phyloP scores from a whole-genome alignment of 1,284 basidiomycete species.

The Cutaneotrichosporon cavernicola region DNA sequence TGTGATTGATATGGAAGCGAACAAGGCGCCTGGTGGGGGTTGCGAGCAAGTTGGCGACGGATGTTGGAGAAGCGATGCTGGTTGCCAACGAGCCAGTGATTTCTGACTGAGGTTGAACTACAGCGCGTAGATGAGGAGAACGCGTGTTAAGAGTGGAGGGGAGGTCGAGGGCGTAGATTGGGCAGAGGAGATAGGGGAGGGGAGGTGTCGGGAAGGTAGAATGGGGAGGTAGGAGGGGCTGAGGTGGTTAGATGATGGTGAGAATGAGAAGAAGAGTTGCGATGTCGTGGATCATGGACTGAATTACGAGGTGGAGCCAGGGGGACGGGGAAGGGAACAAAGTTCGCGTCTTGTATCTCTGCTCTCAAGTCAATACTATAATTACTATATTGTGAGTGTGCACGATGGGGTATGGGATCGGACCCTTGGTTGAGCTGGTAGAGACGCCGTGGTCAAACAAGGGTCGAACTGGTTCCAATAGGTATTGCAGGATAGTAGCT shows the following conservation, averaged over 20 bases:
- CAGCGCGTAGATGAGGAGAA: background rate
- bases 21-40: too few relatives aligned
- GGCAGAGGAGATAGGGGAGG: background rate
- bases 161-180: background rate
- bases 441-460: too few relatives aligned
- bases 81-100: background rate
- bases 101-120: background rate
- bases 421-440: too few relatives aligned
- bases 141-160: background rate
- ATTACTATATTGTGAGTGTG: too few relatives aligned
- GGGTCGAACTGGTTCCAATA: too few relatives aligned
- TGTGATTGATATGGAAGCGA: background rate
- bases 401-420: too few relatives aligned
- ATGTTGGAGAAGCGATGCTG: background rate
- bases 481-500: too few relatives aligned
- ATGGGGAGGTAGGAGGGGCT: background rate
- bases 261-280: background rate
- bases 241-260: background rate
- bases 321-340: too few relatives aligned
- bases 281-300: background rate
- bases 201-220: background rate
- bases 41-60: too few relatives aligned
- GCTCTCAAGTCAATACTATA: too few relatives aligned
- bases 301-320: too few relatives aligned
- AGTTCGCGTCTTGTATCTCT: too few relatives aligned